Evolutionary conservation across 2,329 filamentous ascomycete genomes (phyloP).

Genomic region (Aaosphaeria pasadenensis): DNA sequence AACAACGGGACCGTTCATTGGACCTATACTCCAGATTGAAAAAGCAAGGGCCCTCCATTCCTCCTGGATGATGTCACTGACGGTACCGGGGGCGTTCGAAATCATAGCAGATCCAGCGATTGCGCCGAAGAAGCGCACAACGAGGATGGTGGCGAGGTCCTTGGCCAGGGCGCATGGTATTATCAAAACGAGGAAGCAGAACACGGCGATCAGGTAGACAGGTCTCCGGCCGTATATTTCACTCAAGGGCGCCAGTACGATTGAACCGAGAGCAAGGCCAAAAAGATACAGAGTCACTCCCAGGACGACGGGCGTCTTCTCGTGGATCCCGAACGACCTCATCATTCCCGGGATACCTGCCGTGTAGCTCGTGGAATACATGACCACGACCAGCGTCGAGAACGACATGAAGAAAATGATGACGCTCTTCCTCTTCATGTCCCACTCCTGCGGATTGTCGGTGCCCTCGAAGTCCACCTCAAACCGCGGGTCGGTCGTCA

Average conservation of each 20-base stretch:
- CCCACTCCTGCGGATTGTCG: constrained; percentile 68
- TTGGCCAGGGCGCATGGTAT: constrained; percentile 69
- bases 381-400: constrained; percentile 49
- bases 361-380: constrained; percentile 76
- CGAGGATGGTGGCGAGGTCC: constrained; percentile 65
- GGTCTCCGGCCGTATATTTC: constrained; percentile 66
- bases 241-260: constrained; percentile 71
- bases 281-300: constrained; percentile 77
- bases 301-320: constrained; percentile 63
- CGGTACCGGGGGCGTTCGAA: constrained; percentile 75
- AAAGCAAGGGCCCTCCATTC: constrained; percentile 80
- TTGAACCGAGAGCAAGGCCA: constrained; percentile 68
- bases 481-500: constrained; percentile 55
- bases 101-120: constrained; percentile 78
- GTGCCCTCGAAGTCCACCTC: constrained; percentile 70
- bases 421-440: constrained; percentile 55
- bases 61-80: constrained; percentile 79
- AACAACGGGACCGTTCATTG: constrained; percentile 67
- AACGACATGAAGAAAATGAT: constrained; percentile 56
- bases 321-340: constrained; percentile 59
- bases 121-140: constrained; percentile 71
- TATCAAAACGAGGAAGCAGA: constrained; percentile 64
- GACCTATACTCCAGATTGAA: constrained; percentile 78
- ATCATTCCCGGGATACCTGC: constrained; percentile 68
- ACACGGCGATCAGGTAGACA: constrained; percentile 66